These are phyloP conservation scores for Kwoniella sp. DNA, from an alignment of 768 basidiomycete species.

Conservation along the genomic window DNA sequence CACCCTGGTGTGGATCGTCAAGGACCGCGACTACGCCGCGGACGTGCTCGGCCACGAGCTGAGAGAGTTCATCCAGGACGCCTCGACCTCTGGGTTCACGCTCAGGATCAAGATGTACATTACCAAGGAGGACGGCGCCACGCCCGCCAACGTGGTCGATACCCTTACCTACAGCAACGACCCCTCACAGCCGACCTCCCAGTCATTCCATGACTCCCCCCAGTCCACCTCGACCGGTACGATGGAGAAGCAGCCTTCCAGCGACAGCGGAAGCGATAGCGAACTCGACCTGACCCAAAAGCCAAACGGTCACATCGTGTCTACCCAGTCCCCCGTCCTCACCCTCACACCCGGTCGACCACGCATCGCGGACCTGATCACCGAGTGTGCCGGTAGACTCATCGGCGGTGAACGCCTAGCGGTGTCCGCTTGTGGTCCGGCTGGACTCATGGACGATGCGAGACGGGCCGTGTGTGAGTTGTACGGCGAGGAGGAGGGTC, in stretches of 20 bases:
- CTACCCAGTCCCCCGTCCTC: neutral
- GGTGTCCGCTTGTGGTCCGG: conserved; percentile 27
- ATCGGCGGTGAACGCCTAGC: conserved; percentile 17
- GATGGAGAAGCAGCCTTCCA: neutral
- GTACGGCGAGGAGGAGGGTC: conserved; percentile 15
- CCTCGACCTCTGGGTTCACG: neutral
- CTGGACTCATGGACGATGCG: conserved; percentile 24
- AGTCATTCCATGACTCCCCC: neutral
- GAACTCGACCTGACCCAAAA: neutral
- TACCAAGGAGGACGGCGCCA: neutral
- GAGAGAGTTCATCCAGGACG: conserved; percentile 3
- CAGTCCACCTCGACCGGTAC: neutral
- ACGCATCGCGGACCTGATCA: conserved; percentile 1
- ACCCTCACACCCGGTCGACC: conserved; percentile 13
- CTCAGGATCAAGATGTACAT: conserved; percentile 7
- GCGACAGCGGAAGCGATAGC: neutral
- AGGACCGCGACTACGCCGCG: conserved; percentile 6
- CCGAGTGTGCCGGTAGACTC: neutral
- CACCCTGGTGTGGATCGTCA: conserved; percentile 22
- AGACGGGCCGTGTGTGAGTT: conserved; percentile 8
- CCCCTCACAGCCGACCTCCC: neutral
- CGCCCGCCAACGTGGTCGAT: neutral
- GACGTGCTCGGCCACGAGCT: conserved; percentile 18
- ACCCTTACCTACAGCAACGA: neutral
- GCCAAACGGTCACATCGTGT: neutral